Conservation (phyloP, 176 grass and related monocot genomes). For the Hordeum marinum region DNA sequence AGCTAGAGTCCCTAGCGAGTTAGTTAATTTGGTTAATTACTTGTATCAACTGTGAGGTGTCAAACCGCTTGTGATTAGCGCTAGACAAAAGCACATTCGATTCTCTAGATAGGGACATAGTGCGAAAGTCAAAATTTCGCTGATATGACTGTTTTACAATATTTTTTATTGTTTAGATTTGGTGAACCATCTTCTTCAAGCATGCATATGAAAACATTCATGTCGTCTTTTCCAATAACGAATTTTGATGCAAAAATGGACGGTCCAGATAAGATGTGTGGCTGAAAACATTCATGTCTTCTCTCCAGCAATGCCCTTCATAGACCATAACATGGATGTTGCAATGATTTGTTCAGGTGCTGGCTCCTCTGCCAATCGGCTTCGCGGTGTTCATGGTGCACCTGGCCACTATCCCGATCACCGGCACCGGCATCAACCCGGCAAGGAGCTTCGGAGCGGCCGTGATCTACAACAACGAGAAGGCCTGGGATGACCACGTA, state of each 20-base stretch:
- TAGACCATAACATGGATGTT: neutral
- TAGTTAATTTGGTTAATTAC: neutral
- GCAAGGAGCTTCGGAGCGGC: conserved; percentile 87
- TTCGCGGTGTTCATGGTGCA: conserved; percentile 99
- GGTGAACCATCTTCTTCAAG: conserved; percentile 17
- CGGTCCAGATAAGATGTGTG: too few species aligned
- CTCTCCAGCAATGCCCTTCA: neutral
- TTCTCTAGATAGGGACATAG: neutral
- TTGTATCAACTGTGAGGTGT: conserved; percentile 21
- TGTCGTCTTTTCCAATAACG: too few species aligned
- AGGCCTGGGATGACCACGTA: conserved; percentile 97
- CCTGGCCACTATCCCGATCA: conserved; percentile 86
- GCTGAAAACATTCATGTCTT: too few species aligned
- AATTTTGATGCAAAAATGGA: too few species aligned
- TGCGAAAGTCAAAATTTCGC: conserved; percentile 12
- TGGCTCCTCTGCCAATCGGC: conserved; percentile 91
- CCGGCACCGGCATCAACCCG: conserved; percentile 93
- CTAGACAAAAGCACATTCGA: neutral
- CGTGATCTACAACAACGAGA: conserved; percentile 84
- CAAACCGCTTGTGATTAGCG: conserved; percentile 13
- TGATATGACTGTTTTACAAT: neutral
- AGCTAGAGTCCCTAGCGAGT: neutral
- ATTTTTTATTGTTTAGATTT: neutral
- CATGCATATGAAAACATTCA: neutral
- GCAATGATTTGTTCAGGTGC: conserved; percentile 45